These are phyloP conservation scores for Clitoria ternatea DNA, from an alignment of 306 rosid species.

Conservation along the genomic window DNA sequence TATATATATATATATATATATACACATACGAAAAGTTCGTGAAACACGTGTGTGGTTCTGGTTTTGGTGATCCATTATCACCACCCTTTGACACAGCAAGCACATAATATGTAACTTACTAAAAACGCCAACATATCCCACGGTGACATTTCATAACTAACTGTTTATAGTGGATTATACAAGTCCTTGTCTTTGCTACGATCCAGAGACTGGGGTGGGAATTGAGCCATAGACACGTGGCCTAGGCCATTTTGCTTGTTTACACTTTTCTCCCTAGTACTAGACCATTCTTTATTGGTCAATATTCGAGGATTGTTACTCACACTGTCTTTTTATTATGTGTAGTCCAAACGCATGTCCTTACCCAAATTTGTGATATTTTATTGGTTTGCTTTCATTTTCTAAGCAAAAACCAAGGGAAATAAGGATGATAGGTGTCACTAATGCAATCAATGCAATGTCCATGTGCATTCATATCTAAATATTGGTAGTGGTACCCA, in stretches of 20 bases:
- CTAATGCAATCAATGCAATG: neutral
- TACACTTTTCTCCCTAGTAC: constrained; percentile 6
- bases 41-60: constrained; percentile 47
- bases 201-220: constrained; percentile 34
- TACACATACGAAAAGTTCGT: neutral
- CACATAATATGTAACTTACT: neutral
- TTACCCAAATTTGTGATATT: neutral
- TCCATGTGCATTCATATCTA: neutral
- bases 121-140: constrained; percentile 23
- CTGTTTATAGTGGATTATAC: constrained; percentile 16
- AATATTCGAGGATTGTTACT: constrained; percentile 19
- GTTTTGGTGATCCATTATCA: constrained; percentile 21
- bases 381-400: constrained; percentile 26
- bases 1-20: neutral
- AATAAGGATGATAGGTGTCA: neutral
- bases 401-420: neutral
- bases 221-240: constrained; percentile 35
- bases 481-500: neutral
- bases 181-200: constrained; percentile 20
- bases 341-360: constrained; percentile 13
- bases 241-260: neutral
- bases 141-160: constrained; percentile 21
- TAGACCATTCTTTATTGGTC: constrained; percentile 22
- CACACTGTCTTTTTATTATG: neutral
- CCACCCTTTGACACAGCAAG: neutral